Base-by-base conservation (phyloP, 306 rosid genomes). In the Pueraria montana region DNA sequence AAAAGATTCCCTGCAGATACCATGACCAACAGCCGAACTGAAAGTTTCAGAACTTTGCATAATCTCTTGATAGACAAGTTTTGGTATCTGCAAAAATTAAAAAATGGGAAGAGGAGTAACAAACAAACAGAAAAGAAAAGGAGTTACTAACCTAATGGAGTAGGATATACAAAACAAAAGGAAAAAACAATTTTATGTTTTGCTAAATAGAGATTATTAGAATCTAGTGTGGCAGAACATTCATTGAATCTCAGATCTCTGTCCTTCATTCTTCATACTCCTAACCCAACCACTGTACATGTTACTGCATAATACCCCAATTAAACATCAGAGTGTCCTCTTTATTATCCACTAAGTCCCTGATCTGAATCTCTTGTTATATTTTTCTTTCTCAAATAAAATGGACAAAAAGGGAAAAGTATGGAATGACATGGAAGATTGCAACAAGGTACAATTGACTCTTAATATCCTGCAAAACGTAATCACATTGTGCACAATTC, bases 21-120 rank as follows among this genome's bases (percentile, higher is more conserved):
- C 91, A 86, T 42, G 84, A 5, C 79, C 82, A 82, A 84, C 87
- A 81, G 89, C 89, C 36, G 91, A 88, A 83, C 81, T 52, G 82
- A 89, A 81, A 61, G 83, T 77, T 76, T 87, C 88, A 69, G 93
- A 87, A 85, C 88, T 86, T 34, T 46, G 91, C 71, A 88, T 80
- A 85, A 89, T 63, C 52, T 92, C 99, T 82, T 34, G 83, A 86
- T 88, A 86, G 63, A 96, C 89, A 63, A 93, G 92, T 83, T 91
- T 96, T 3, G 99, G 99, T 72, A 96, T 80, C 99, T 96, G 87
- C 4, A 26, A 63, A 82, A 26, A 27, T 17, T 13, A 27, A 16
- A 42, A 52, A 85, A 49, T 11, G 77, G n/a, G 3, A 84, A 17
- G 32, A 62, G 52, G 48, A 56, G 9, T 43, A 83, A 56, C 61